Base-by-base conservation (phyloP, 768 basidiomycete species). In the Chalciporus pseudorubinellus region DNA sequence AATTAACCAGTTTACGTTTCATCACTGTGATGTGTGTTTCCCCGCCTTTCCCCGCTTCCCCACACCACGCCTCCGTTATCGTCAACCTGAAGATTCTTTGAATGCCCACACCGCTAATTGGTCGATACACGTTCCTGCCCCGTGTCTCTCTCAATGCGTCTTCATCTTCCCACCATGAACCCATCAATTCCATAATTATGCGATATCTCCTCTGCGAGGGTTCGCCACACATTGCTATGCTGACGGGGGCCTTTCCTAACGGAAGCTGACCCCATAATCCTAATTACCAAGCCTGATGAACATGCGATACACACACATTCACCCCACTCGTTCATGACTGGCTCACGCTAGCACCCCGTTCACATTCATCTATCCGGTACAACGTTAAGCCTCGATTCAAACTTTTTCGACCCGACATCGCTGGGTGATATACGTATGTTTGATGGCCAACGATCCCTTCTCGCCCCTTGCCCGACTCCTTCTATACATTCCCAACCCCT, bases 31-130 rank as follows among this genome's bases (percentile, higher is more conserved):
- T 29, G 18, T 6, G 10, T 31, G n/a, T 44, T 50, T 47, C 50
- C 58, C 61, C 64, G 48, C 40, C 44, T 49, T 68, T 56, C 65
- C 67, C 62, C 65, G 20, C 57, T 59, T 62, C 57, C 56, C 62
- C 52, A 56, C 49, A 56, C n/a, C 31, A 31, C 44, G 40, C 39
- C 52, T 47, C 47, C 36, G 40, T 36, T 21, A 11, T 41, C 26
- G 33, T 42, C 18, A 28, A n/a, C n/a, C n/a, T n/a, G n/a, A n/a
- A 33, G 48, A 47, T 33, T 38, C n/a, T 39, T 42, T 22, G 28
- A 33, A 41, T n/a, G 21, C 26, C 13, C 39, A 29, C 47, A 49
- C 50, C 48, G 36, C 26, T 6, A 48, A 44, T 36, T 41, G 50
- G 24, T 36, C n/a, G 8, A 43, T 46, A 52, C 48, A 44, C 54